Evolutionary conservation across 148 eudicot genomes (phyloP).

Genomic region (Chenopodium suecicum): DNA sequence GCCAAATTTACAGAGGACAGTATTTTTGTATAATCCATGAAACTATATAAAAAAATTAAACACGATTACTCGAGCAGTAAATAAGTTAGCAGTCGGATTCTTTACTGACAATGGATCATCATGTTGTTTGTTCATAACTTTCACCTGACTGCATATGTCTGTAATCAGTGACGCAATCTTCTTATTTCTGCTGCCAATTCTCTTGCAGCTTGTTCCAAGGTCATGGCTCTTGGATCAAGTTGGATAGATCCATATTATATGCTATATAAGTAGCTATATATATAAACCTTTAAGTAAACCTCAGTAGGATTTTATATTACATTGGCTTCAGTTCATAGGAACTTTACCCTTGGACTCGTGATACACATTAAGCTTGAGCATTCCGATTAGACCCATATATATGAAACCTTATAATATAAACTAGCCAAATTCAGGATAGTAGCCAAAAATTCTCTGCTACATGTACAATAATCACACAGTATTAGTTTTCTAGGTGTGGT

Average conservation of each 20-base stretch:
- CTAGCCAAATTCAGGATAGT: too few relatives aligned
- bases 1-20: conserved; percentile 19
- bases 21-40: conserved; percentile 12
- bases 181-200: conserved; percentile 50
- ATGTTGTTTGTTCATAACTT: conserved; percentile 50
- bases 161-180: conserved; percentile 57
- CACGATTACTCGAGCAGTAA: not conserved
- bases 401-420: not conserved
- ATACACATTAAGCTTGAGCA: too few relatives aligned
- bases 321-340: too few relatives aligned
- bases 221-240: conserved; percentile 53
- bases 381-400: too few relatives aligned
- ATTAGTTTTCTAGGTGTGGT: too few relatives aligned
- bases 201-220: conserved; percentile 59
- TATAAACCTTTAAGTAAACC: not conserved
- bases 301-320: too few relatives aligned
- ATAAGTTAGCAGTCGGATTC: conserved; percentile 5
- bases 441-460: too few relatives aligned
- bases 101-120: conserved; percentile 34
- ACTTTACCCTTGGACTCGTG: too few relatives aligned
- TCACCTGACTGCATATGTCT: conserved; percentile 82
- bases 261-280: not conserved
- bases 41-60: not conserved
- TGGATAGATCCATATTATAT: not conserved
- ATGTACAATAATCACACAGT: too few relatives aligned